Percentiles rank a stretch among this genome's conserved stretches.
phyloP scores from a whole-genome alignment of 768 basidiomycete genomes.

The Leccinum variicolor region DNA sequence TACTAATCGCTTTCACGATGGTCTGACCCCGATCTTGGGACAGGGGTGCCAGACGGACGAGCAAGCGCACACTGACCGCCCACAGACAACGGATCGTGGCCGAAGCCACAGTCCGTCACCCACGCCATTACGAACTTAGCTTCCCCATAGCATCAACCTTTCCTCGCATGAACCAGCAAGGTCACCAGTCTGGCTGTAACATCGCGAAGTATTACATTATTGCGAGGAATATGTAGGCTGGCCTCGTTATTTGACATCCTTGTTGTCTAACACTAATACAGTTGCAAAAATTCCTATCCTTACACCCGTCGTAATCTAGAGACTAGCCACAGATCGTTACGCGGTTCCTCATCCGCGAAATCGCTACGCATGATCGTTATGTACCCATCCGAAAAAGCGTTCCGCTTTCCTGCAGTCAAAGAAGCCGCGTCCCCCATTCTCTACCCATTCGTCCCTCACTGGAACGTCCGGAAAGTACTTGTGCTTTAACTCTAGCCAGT shows the following conservation, averaged over 20 bases:
- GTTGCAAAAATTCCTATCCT: slow-evolving; percentile 41
- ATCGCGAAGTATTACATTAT: slow-evolving; percentile 77
- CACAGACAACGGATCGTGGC: too few relatives aligned
- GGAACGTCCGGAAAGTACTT: not conserved
- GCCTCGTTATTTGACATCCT: not conserved
- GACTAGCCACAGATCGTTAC: not conserved
- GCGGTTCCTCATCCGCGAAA: not conserved
- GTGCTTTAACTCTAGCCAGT: not conserved
- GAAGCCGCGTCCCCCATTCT: not conserved
- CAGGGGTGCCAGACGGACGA: too few relatives aligned
- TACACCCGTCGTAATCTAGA: slow-evolving; percentile 32
- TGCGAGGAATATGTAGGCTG: slow-evolving; percentile 82
- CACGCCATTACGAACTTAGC: too few relatives aligned
- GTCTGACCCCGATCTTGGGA: too few relatives aligned
- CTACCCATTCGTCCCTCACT: not conserved
- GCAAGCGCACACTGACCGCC: too few relatives aligned
- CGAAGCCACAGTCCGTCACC: too few relatives aligned
- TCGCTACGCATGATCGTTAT: not conserved
- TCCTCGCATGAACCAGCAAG: too few relatives aligned
- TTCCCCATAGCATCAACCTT: too few relatives aligned
- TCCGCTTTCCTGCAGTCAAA: not conserved
- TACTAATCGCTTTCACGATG: too few relatives aligned
- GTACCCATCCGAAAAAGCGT: not conserved
- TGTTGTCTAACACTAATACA: slow-evolving; percentile 13
- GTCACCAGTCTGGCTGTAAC: slow-evolving; percentile 40